These are phyloP conservation scores for Amaranthus cruentus DNA, from an alignment of 148 eudicot species.

Conservation along the genomic window DNA sequence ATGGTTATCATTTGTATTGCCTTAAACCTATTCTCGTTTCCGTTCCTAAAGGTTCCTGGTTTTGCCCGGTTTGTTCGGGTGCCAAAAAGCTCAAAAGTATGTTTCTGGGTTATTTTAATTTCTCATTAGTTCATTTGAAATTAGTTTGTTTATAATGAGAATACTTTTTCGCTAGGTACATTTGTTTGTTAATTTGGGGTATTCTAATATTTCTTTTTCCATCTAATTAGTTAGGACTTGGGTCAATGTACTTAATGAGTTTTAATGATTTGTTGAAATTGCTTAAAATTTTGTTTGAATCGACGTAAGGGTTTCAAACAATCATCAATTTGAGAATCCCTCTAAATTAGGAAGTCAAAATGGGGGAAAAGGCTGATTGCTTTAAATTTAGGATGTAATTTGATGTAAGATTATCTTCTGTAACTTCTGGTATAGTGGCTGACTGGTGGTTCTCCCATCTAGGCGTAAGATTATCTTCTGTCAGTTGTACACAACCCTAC, in stretches of 20 bases:
- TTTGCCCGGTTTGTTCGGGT: slow-evolving; percentile 57
- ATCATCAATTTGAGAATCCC: not conserved
- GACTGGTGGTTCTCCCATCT: not conserved
- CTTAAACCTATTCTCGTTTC: slow-evolving; percentile 67
- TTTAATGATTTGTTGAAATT: not conserved
- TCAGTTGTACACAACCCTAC: too few relatives aligned
- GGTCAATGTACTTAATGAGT: not conserved
- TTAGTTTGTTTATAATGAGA: not conserved
- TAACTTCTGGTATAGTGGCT: not conserved
- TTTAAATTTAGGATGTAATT: not conserved
- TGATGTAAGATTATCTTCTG: not conserved
- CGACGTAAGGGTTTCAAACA: slow-evolving; percentile 16
- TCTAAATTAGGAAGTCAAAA: not conserved
- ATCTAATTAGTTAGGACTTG: not conserved
- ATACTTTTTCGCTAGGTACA: not conserved
- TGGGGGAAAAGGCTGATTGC: not conserved
- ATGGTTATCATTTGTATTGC: slow-evolving; percentile 77
- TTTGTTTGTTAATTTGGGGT: not conserved
- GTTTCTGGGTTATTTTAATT: not conserved
- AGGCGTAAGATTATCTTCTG: too few relatives aligned
- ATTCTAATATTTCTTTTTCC: not conserved
- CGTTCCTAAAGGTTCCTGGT: slow-evolving; percentile 74
- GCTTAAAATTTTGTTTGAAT: not conserved
- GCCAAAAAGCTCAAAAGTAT: slow-evolving; percentile 37
- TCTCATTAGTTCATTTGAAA: not conserved